Evolutionary conservation across 2,329 filamentous ascomycete genomes (phyloP), one percentile per base, ranked within the genome.

Genomic region (Esteya vermicola): DNA sequence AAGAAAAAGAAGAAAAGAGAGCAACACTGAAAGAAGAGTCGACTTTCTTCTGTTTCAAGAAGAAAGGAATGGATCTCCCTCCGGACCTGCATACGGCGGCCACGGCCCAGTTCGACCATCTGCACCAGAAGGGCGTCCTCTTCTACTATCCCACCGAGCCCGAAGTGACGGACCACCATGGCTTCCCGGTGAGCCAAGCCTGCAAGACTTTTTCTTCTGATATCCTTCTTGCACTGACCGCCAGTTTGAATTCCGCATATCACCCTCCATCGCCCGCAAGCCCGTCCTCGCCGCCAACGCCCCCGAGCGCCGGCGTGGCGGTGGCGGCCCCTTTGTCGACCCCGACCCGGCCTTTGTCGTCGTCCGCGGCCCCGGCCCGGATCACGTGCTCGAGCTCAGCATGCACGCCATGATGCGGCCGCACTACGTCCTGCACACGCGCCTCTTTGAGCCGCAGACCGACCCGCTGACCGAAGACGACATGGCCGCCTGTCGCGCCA

Each of bases 391-490:
- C 9, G 53, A 57, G 22, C 49, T 60, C 14, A 60, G 57, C 48
- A 59, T 59, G 44, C 59, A 56, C 45, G 55, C 53, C 38, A 53
- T 58, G 26, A 43, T 55, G 10, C 48, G 58, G 10, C 57, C 57
- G 4, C 53, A 57, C 42, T 54, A 60, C 32, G 54, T 62, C 4
- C 50, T 62, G 22, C 58, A 59, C 34, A 63, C 62, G 7, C 52
- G 51, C 7, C 50, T 57, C 1, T 63, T 60, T 42, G 52, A 51
- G 2, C 52, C 51, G 7, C 60, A 63, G 45, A 54, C 51, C 2
- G 57, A 62, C 22, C 52, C 55, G 19, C 52, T 65, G n/a, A 54
- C 58, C 31, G 39, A 42, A 9, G 31, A 36, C 23, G 62, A 65
- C 48, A 43, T 62, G 32, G 45, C 50, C 6, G 56, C 60, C 2